phyloP scores from a whole-genome alignment of 1,284 basidiomycete species.

The Rhodotorula sp. region DNA sequence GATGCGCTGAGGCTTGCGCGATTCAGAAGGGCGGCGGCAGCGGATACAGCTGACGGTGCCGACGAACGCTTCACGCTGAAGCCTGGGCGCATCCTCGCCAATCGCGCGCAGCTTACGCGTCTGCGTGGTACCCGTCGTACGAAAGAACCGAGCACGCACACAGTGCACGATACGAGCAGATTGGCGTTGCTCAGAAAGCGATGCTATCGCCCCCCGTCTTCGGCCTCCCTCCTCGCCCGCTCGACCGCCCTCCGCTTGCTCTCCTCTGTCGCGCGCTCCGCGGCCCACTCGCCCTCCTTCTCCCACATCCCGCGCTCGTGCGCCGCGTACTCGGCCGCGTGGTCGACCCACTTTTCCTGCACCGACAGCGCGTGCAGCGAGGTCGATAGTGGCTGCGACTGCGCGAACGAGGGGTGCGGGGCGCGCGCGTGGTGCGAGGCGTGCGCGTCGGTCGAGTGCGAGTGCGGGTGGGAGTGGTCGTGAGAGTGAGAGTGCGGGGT shows the following conservation, averaged over 20 bases:
- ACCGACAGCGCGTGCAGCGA: conserved; percentile 60
- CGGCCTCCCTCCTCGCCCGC: not conserved
- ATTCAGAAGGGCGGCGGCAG: too few relatives aligned
- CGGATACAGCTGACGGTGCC: too few relatives aligned
- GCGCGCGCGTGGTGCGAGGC: conserved; percentile 55
- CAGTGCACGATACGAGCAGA: too few relatives aligned
- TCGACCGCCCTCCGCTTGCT: conserved; percentile 10
- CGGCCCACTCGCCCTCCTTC: conserved; percentile 50
- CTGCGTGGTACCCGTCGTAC: too few relatives aligned
- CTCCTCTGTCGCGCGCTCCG: conserved; percentile 33
- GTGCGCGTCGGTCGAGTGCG: conserved; percentile 12
- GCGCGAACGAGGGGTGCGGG: conserved; percentile 59
- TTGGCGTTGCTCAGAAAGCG: not conserved
- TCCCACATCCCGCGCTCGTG: conserved; percentile 62
- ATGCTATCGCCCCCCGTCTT: not conserved
- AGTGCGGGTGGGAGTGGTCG: conserved; percentile 1
- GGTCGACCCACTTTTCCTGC: conserved; percentile 50
- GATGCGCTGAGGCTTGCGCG: too few relatives aligned
- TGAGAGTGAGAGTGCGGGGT: conserved; percentile 4
- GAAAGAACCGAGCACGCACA: too few relatives aligned
- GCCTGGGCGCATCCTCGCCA: too few relatives aligned
- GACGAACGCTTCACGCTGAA: too few relatives aligned
- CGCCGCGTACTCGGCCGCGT: conserved; percentile 64
- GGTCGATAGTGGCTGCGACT: conserved; percentile 62
- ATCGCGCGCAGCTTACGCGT: too few relatives aligned